Evolutionary conservation across 2,329 filamentous ascomycete genomes (phyloP), one percentile per base, ranked within the genome.

Genomic region (Stemphylium lycopersici): DNA sequence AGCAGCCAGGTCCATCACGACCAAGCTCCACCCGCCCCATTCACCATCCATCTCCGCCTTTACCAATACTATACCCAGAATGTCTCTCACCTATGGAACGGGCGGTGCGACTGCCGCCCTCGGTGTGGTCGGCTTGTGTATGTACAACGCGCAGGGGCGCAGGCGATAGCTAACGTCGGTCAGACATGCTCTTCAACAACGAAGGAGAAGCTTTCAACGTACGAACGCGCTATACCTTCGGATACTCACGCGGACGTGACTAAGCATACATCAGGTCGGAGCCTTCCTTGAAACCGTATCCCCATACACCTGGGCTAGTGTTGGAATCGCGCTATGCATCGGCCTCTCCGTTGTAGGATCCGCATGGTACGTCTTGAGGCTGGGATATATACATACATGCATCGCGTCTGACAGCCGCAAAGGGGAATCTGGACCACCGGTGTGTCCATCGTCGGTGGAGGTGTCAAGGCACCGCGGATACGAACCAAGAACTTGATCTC

Each of bases 381-480:
- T 13, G 12, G 31, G 10, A 33, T 48, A 39, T n/a, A 20, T 20
- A 20, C 48, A 39, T n/a, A 31, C 24, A 18, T 15, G 31, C 15
- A 31, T 20, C 24, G 34, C 24, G 55, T 56, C 58, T 71, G 62
- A 67, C 58, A 51, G 24, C 24, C 24, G 15, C 20, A 39, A 72
- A 98, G 95, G 95, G 95, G 96, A 70, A 99, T 99, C 77, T 95
- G 99, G 80, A 95, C 98, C 67, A 99, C 95, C 31, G 96, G 96
- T 68, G 96, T 93, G 55, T 96, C 95, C 54, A 99, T 99, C 76
- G 85, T 99, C 65, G 96, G 96, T 72, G 95, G 91, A 68, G 95
- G 95, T 81, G 95, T 99, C 73, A 93, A 90, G 78, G 93, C 95
- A 40, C 96, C 96, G 33, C 90, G 95, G 69, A 99, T 99, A 79